Conservation (phyloP, 75 land plant species). For the Gnetum montanum region DNA sequence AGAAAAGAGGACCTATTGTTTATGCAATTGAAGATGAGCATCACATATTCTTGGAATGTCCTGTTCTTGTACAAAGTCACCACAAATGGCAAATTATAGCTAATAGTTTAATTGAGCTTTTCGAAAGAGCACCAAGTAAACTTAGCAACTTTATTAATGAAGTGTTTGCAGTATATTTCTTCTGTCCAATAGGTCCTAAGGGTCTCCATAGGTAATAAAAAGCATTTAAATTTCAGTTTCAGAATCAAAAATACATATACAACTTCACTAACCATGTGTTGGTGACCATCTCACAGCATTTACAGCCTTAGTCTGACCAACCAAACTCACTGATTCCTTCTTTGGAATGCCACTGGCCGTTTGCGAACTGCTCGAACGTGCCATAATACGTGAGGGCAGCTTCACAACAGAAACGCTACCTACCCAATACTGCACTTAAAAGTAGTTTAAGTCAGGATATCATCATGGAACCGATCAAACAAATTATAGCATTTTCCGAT, state of each 20-base stretch:
- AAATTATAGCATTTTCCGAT: too few relatives aligned
- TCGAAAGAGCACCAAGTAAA: not conserved
- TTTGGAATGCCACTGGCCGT: conserved; percentile 13
- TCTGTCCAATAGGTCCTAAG: not conserved
- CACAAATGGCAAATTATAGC: too few relatives aligned
- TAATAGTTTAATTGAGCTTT: too few relatives aligned
- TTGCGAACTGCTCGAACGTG: conserved; percentile 13
- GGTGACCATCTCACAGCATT: conserved; percentile 70
- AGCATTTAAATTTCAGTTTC: not conserved
- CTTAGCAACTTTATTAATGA: too few relatives aligned
- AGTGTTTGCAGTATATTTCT: not conserved
- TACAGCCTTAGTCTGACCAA: conserved; percentile 52
- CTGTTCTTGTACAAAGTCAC: too few relatives aligned
- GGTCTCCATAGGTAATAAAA: not conserved
- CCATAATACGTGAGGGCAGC: conserved; percentile 28
- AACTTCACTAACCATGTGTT: conserved; percentile 23
- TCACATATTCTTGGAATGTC: too few relatives aligned
- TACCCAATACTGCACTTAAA: too few relatives aligned
- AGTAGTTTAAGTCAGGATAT: too few relatives aligned
- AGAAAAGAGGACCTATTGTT: too few relatives aligned
- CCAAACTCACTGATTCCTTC: conserved; percentile 15
- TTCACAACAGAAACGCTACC: conserved; percentile 38
- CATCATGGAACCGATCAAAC: too few relatives aligned
- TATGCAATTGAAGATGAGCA: too few relatives aligned
- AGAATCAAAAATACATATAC: too few relatives aligned